phyloP scores from a whole-genome alignment of 2,329 filamentous ascomycete species.

The Juglanconis oblonga region DNA sequence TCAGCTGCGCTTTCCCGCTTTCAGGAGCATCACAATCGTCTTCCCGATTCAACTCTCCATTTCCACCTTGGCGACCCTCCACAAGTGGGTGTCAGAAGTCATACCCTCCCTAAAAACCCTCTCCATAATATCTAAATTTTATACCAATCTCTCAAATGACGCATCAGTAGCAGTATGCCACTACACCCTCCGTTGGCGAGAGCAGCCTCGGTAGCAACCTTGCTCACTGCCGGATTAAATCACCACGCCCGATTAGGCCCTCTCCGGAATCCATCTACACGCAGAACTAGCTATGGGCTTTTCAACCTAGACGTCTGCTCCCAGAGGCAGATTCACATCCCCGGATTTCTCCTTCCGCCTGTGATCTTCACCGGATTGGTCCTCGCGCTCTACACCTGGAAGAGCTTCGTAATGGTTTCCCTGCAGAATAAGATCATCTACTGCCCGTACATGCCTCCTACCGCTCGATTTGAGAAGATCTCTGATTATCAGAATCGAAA shows the following conservation, averaged over 20 bases:
- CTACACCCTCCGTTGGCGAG: background rate
- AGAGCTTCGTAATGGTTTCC: conserved; percentile 70
- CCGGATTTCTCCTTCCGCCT: conserved; percentile 59
- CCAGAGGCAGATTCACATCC: conserved; percentile 32
- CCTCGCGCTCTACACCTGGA: conserved; percentile 61
- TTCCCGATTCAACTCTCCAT: too few relatives aligned
- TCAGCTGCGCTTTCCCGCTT: too few relatives aligned
- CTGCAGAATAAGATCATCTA: conserved; percentile 84
- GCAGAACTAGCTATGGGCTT: conserved; percentile 1
- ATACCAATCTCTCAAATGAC: background rate
- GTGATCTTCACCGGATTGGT: conserved; percentile 64
- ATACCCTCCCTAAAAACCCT: too few relatives aligned
- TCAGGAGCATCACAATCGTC: too few relatives aligned
- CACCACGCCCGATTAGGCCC: background rate
- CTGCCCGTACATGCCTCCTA: conserved; percentile 72
- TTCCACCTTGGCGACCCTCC: too few relatives aligned
- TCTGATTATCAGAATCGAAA: conserved; percentile 60
- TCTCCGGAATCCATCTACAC: background rate
- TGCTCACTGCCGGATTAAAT: background rate
- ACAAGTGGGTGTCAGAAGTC: too few relatives aligned
- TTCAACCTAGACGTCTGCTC: conserved; percentile 4
- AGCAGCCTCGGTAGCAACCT: background rate
- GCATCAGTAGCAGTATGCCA: background rate
- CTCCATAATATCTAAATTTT: too few relatives aligned
- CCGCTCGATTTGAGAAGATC: conserved; percentile 65